Conservation (phyloP, 2,329 filamentous ascomycete species). For the Fusarium palustre region DNA sequence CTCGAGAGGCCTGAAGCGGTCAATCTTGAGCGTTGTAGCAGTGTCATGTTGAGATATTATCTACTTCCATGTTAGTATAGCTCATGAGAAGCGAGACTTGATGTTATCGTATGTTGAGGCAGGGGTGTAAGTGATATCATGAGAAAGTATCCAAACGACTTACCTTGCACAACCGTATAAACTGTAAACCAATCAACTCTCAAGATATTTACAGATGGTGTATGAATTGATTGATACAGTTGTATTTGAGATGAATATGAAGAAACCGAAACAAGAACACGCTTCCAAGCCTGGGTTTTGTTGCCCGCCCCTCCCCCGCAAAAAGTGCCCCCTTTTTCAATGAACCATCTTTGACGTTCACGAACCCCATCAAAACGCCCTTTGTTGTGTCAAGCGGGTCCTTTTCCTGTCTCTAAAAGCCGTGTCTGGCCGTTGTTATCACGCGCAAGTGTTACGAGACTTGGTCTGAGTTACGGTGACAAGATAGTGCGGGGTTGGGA, state of each 20-base stretch:
- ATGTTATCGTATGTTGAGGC: too few relatives aligned
- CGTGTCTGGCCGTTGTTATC: constrained; percentile 39
- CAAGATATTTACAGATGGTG: background rate
- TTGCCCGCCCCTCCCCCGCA: constrained; percentile 19
- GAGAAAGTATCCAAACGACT: background rate
- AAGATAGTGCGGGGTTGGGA: constrained; percentile 34
- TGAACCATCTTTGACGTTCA: background rate
- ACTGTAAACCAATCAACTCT: constrained; percentile 3
- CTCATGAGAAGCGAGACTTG: too few relatives aligned
- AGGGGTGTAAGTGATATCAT: constrained; percentile 10
- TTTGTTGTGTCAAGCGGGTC: constrained; percentile 35
- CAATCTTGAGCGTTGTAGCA: constrained; percentile 45
- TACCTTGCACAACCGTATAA: background rate
- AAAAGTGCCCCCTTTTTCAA: background rate
- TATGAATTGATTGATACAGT: background rate
- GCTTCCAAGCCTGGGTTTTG: constrained; percentile 33
- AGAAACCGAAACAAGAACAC: constrained; percentile 20
- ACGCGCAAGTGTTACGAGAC: constrained; percentile 12
- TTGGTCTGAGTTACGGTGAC: constrained; percentile 15
- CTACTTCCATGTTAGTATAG: constrained; percentile 27
- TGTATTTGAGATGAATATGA: background rate
- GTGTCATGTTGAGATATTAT: constrained; percentile 37
- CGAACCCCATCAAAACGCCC: constrained; percentile 22
- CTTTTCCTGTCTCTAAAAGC: constrained; percentile 9
- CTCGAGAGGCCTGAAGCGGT: constrained; percentile 42